Base-by-base conservation (phyloP, 176 grass and related monocot species). In the Pontederia crassipes region DNA sequence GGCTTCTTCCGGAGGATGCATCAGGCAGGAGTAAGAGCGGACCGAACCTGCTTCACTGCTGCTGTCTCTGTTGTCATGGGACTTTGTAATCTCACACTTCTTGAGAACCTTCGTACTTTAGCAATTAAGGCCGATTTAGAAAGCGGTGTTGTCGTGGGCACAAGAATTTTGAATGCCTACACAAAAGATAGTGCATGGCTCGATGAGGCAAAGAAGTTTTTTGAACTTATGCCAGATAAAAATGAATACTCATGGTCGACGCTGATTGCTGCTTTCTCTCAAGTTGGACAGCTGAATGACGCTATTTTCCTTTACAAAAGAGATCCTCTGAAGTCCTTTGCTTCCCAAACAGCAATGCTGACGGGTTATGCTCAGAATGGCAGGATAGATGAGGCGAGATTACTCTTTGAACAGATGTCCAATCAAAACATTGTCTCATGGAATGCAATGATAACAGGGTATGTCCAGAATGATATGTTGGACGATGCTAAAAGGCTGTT, bases 191-290 rank as follows among this genome's bases (percentile, higher is more conserved):
- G 55, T 15, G 24, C 27, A 32, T 64, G 52, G 17, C 76, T 85
- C 74, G 68, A 75, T 64, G 57, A 17, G 8, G 86, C 75, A 59
- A 35, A 73, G 14, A 85, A 77, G 54, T 85, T 85, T 62, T 89
- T 89, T 47, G 78, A 74, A 40, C 48, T 52, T 47, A 89, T 89
- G 86, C 15, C 13, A 46, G 64, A 70, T 59, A 85, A 55, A 75
- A 85, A 89, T 76, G 81, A 82, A 64, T 89, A 85, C 52, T 79
- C 86, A 55, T 89, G 78, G 81, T 85, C 86, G 49, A 89, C 81
- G 10, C 85, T 89, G 78, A 74, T 89, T 2, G n/a, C 81, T 27
- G 63, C 68, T 10, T 52, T 80, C 45, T 76, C 83, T 49, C 40
- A 67, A 65, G 80, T 58, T 78, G 79, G 67, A 8, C 66, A 12